Base-by-base conservation (phyloP, 2,329 filamentous ascomycete genomes). In the Phyllosticta citribraziliensis region DNA sequence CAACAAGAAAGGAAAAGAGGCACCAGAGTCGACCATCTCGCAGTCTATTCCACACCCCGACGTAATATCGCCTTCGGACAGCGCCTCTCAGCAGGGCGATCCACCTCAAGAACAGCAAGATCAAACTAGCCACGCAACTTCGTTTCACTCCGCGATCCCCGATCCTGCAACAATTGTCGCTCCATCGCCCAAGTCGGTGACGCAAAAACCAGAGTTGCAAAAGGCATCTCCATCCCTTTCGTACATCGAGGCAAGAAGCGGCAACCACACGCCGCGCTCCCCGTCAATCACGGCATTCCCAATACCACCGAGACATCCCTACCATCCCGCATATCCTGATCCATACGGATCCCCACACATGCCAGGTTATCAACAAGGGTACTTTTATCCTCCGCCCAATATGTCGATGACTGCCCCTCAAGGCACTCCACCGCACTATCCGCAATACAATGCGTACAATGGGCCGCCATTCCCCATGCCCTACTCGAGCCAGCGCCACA, bases 341-440 rank as follows among this genome's bases (percentile, higher is more conserved):
- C 56, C 55, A 17, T 62, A 62, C 33, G 82, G 80, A 70, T 91
- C 84, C 81, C 91, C 87, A 72, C 84, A 81, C 64, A 90, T 78
- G 90, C 66, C 70, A 30, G 68, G 69, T 24, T 74, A 75, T 64
- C 71, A 73, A 65, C 71, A 69, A 30, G 67, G 71, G 56, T 72
- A 72, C 65, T 73, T 73, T 64, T 62, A 61, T 24, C 64, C 61
- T 47, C 17, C 40, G 63, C 66, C 69, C 57, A 68, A 66, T 62
- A 66, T 68, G 54, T 65, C 66, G 63, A 71, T 69, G 58, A 68
- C 68, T 60, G 67, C 70, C 33, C 72, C 70, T 27, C 72, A 74
- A 62, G 67, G 67, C 61, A 72, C 72, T 30, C 71, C 71, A 51
- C 70, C 72, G 27, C 73, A 74, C 62, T 71, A 70, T 60, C 71